Evolutionary conservation across 2,329 filamentous ascomycete genomes (phyloP), one percentile per base, ranked within the genome.

Genomic region (Colletotrichum spinosum): DNA sequence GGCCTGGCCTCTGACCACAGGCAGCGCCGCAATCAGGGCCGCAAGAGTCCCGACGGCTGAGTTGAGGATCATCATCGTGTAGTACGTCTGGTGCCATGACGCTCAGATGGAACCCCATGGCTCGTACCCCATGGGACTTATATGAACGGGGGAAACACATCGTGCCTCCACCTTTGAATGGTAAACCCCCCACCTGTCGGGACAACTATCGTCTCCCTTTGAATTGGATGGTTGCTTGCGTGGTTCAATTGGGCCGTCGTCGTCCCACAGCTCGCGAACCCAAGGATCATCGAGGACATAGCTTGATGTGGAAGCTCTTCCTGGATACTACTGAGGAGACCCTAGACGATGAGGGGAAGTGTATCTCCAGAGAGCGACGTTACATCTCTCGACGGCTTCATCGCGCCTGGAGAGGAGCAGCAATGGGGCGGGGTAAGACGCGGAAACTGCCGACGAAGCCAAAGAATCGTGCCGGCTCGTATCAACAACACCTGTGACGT

Each of bases 291-390:
- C 25, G 46, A 51, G n/a, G 15, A 13, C 4, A 25, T 25, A 34
- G 1, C 41, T 48, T 10, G 15, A 35, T 38, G 46, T 8, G 34
- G 41, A 41, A 39, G 12, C 25, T 41, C 15, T 41, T 25, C 12
- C 12, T 39, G 5, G 4, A 42, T 39, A 41, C 41, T 8, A 45
- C 42, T 62, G 57, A 50, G 15, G 56, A 33, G 41, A 54, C 2
- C 12, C n/a, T 17, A n/a, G 13, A 13, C 5, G 33, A 42, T 17
- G 58, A 53, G 62, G 57, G 57, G 25, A 33, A 37, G 17, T 8
- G 39, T 8, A 7, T 41, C 15, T 52, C n/a, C 46, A 17, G 55
- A 52, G 33, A 44, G 62, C 46, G 57, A 65, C 62, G 62, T 65
- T 62, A 65, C 52, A 67, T 65, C 44, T 61, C 11, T 25, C 4